These are phyloP conservation scores for Triticum dicoccoides DNA, from an alignment of 176 grass and related monocot species.

Conservation along the genomic window DNA sequence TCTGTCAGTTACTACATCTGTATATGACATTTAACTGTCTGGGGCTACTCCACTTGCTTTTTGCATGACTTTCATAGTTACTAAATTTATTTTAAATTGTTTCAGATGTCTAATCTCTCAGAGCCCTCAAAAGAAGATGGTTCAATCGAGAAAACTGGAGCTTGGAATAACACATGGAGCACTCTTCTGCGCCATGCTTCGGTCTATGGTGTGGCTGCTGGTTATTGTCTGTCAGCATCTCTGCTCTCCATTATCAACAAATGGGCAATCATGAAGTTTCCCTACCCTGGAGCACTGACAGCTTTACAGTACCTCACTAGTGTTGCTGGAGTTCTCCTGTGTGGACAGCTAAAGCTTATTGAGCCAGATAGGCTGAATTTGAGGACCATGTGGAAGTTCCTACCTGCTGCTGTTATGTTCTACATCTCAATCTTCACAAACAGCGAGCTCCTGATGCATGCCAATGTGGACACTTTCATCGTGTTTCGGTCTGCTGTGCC, in stretches of 20 bases:
- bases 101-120: constrained; percentile 54
- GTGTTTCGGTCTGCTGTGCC: constrained; percentile 82
- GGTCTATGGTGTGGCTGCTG: constrained; percentile 76
- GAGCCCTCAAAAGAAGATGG: constrained; percentile 39
- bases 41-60: neutral
- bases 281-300: constrained; percentile 68
- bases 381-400: constrained; percentile 84
- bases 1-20: neutral
- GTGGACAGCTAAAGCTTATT: constrained; percentile 65
- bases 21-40: constrained; percentile 12
- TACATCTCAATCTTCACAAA: constrained; percentile 91
- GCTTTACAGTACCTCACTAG: constrained; percentile 77
- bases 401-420: constrained; percentile 87
- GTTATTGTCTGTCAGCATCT: constrained; percentile 78
- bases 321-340: constrained; percentile 69
- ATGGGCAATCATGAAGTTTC: constrained; percentile 90
- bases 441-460: constrained; percentile 75
- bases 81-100: neutral
- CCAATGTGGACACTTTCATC: constrained; percentile 90
- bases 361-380: constrained; percentile 60
- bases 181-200: constrained; percentile 56
- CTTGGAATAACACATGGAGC: constrained; percentile 38
- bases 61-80: neutral
- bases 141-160: constrained; percentile 38
- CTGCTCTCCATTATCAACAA: constrained; percentile 85